These are phyloP conservation scores for Aegilops speltoides DNA, from an alignment of 176 grass and related monocot species.

Conservation along the genomic window DNA sequence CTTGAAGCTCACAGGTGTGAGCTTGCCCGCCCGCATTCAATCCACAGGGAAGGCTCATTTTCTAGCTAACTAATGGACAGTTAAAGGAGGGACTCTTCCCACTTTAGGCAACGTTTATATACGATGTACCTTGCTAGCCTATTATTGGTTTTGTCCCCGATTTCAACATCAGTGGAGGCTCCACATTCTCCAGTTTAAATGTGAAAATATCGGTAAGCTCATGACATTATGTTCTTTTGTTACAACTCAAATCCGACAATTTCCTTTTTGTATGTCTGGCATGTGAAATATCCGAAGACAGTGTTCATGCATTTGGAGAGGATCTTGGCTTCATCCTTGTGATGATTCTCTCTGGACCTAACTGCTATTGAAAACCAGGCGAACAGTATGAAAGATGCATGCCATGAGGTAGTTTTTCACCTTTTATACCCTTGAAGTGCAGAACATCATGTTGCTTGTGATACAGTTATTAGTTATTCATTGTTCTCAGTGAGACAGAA, in stretches of 20 bases:
- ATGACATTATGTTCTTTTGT: neutral
- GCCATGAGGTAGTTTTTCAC: neutral
- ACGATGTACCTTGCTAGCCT: neutral
- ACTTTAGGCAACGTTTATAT: neutral
- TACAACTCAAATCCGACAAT: neutral
- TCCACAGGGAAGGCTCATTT: too few relatives aligned
- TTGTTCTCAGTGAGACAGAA: neutral
- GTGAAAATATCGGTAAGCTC: neutral
- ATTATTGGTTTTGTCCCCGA: conserved; percentile 5
- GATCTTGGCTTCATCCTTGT: neutral
- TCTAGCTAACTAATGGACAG: too few relatives aligned
- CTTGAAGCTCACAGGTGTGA: too few relatives aligned
- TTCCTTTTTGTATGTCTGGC: neutral
- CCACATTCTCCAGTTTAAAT: neutral
- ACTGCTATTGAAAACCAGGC: neutral
- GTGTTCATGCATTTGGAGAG: neutral
- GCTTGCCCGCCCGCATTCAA: too few relatives aligned
- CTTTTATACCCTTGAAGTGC: conserved; percentile 1
- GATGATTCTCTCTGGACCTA: neutral
- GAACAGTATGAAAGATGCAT: conserved; percentile 6
- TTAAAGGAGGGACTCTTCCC: too few relatives aligned
- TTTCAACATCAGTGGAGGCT: neutral
- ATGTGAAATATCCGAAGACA: conserved; percentile 17
- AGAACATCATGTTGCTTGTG: neutral
- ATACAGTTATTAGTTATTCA: neutral